Base-by-base conservation (phyloP, 257 asterid genomes). In the Solanum lignicaule region DNA sequence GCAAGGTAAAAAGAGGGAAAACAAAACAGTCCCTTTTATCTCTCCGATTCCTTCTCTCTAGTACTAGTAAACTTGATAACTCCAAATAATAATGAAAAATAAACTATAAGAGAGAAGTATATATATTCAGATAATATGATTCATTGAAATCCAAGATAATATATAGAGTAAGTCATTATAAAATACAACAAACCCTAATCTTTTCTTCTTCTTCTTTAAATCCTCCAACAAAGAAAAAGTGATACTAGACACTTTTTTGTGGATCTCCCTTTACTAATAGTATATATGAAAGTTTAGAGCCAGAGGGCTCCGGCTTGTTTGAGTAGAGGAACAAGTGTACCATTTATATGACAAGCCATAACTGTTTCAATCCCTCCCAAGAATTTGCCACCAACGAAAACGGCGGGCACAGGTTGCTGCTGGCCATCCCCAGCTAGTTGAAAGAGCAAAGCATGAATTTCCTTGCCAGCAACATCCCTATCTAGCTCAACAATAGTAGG, bases 241-340 rank as follows among this genome's bases (percentile, higher is more conserved):
- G 0, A 58, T 83, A 23, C 14, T 55, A 83, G 58, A 48, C 73
- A 31, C 86, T 83, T 73, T 83, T 83, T 31, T 36, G 16, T 43
- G 14, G 48, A 29, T 55, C 86, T 41, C n/a, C 39, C 66, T 81
- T 81, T 27, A 81, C 39, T 81, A 81, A 27, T 43, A 46, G 27
- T 81, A 79, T 79, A 8, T 38, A 32, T 2, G 11, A 41, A 41
- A 78, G 9, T 60, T 94, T 90, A 96, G 62, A 96, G 98, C 98
- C 99, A 95, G 20, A 96, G 94, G 7, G 98, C 98, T 55, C 99
- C 98, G 21, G 97, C 99, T 43, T 92, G 91, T 89, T 94, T 95
- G 84, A 96, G 97, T 6, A 94, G 98, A 48, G 99, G 99, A 27
- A 94, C 96, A 31, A 96, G 96, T 3, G 94, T 91, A 78, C 98